Base-by-base conservation (phyloP, 2,329 filamentous ascomycete species). In the Apiospora kogelbergensis region DNA sequence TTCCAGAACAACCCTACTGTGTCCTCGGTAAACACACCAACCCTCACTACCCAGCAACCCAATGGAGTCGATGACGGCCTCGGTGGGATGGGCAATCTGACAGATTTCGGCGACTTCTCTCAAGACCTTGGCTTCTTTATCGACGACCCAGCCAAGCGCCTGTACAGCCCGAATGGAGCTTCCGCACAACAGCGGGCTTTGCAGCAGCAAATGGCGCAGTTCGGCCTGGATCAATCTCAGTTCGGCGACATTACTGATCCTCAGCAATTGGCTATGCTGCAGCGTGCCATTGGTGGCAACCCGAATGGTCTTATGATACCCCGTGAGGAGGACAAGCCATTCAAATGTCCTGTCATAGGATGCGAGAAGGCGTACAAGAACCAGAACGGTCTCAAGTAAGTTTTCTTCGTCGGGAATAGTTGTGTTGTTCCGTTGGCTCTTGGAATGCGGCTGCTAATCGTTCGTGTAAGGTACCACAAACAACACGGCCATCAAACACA, bases 321-420 rank as follows among this genome's bases (percentile, higher is more conserved):
- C 69, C 91, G 91, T 20, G 95, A 98, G 78, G 95, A 99, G 79
- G 94, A 97, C 76, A 99, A 98, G 82, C 96, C 96, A 0, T 99
- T 97, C 86, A 93, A 95, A 79, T 99, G 96, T 77, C 96, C 96
- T 1, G 96, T 99, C 66, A 97, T 99, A 79, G 96, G 96, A 6
- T 99, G 96, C 77, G 96, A 98, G 81, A 99, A 99, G 85, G 95
- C 96, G 0, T 99, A 99, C 84, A 99, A 99, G 86, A 99, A 99
- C 80, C 96, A 98, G 80, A 99, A 99, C 75, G 96, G 96, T 65
- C 86, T 99, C 68, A 99, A 98, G 88, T 99, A 94, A 75, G 84
- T 83, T 71, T 68, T 37, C n/a, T 64, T 63, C 67, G 30, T 37
- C 66, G 33, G 69, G 68, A 64, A 72, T 46, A 4, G 6, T 22